phyloP scores from a whole-genome alignment of 169 alveolate genomes.

The Perkinsus olseni region DNA sequence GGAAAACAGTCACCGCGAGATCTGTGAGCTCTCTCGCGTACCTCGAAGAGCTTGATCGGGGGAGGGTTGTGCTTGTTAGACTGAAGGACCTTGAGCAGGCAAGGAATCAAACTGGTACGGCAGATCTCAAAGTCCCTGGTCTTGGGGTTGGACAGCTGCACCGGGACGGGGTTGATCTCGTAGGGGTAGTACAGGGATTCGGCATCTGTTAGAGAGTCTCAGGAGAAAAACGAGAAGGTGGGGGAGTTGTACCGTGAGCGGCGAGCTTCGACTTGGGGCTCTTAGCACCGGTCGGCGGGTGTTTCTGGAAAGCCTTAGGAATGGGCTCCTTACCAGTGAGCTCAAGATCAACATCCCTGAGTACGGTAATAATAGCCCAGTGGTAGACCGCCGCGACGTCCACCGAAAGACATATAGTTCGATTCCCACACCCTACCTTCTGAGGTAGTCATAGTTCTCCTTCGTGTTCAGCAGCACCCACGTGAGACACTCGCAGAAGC shows the following conservation, averaged over 20 bases:
- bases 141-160: slow-evolving; percentile 78
- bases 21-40: slow-evolving; percentile 62
- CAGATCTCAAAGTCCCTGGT: slow-evolving; percentile 78
- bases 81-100: slow-evolving; percentile 73
- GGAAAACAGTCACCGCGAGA: slow-evolving; percentile 20
- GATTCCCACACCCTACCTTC: slow-evolving; percentile 20
- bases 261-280: not conserved
- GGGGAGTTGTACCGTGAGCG: not conserved
- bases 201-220: not conserved
- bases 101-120: slow-evolving; percentile 86
- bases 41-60: slow-evolving; percentile 86
- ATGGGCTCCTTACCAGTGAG: not conserved
- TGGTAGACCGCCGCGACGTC: not conserved
- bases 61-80: slow-evolving; percentile 70
- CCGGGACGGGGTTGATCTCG: slow-evolving; percentile 44
- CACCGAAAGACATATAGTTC: slow-evolving; percentile 18
- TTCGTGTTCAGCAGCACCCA: slow-evolving; percentile 51
- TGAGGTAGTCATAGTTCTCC: slow-evolving; percentile 47
- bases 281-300: not conserved
- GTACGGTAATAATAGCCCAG: not conserved
- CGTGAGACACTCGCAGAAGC: slow-evolving; percentile 65
- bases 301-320: not conserved
- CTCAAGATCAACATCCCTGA: not conserved
- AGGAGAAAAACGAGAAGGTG: not conserved
- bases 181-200: not conserved